A percentile compares a stretch with the other conserved stretches of the same genome.
These are phyloP conservation scores for Hanseniaspora thailandica DNA, from an alignment of 805 yeast genomes.

Conservation along the genomic window DNA sequence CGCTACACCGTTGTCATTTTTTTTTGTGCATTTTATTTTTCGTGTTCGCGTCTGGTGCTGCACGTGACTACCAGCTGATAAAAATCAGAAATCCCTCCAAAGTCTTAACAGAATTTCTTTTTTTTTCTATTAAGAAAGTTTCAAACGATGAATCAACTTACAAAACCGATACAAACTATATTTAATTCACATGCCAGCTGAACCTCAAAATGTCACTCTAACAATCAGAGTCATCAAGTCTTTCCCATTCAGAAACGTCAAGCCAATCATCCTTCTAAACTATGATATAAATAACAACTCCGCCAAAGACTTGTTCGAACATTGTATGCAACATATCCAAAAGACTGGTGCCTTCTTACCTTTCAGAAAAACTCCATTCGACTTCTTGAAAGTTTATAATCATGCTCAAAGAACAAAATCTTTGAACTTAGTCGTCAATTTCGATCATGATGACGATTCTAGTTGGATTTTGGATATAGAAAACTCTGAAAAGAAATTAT, in stretches of 20 bases:
- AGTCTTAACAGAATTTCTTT: no score
- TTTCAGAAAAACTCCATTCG: constrained; percentile 60
- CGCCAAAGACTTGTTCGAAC: constrained; percentile 49
- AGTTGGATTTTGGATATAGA: constrained; percentile 51
- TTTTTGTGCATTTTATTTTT: no score
- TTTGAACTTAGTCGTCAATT: constrained; percentile 79
- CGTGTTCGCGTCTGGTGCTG: no score
- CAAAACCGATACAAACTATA: not conserved
- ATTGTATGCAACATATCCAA: constrained; percentile 35
- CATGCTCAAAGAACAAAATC: constrained; percentile 93
- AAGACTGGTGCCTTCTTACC: constrained; percentile 68
- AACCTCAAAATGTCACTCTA: constrained; percentile 32
- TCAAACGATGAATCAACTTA: not conserved
- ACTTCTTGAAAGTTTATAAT: constrained; percentile 75
- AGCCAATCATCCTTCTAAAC: constrained; percentile 56
- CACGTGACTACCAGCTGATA: no score
- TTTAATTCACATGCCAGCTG: not conserved
- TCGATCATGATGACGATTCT: constrained; percentile 57
- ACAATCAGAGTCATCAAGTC: constrained; percentile 84
- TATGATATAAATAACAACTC: constrained; percentile 62
- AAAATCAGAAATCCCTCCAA: no score
- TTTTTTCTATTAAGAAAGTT: not conserved
- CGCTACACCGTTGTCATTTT: no score
- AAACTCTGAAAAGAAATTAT: constrained; percentile 33
- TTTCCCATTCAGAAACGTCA: constrained; percentile 80